These are phyloP conservation scores for Ashbya aceris DNA, from an alignment of 1,139 yeast species.

Conservation along the genomic window DNA sequence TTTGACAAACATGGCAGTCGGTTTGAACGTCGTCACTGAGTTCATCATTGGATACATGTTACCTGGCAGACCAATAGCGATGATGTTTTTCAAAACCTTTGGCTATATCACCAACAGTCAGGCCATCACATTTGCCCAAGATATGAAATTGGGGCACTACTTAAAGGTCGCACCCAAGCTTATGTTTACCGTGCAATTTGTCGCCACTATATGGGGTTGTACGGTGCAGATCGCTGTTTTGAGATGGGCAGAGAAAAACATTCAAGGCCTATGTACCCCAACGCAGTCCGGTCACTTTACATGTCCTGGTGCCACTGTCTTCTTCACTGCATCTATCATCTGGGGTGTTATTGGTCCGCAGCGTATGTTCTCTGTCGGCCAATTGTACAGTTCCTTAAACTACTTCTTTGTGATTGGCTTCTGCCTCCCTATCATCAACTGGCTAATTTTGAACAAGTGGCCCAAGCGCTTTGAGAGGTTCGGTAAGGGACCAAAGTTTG, in stretches of 20 bases:
- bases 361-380: constrained; percentile 35
- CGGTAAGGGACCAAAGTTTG: constrained; percentile 33
- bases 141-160: constrained; percentile 58
- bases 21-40: constrained; percentile 53
- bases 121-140: constrained; percentile 46
- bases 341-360: constrained; percentile 64
- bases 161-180: constrained; percentile 53
- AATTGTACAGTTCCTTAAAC: constrained; percentile 34
- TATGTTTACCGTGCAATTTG: constrained; percentile 46
- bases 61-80: constrained; percentile 55
- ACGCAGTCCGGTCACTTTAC: constrained; percentile 38
- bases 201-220: constrained; percentile 35
- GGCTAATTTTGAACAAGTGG: constrained; percentile 41
- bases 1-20: constrained; percentile 45
- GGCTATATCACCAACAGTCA: constrained; percentile 53
- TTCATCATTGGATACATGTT: constrained; percentile 53
- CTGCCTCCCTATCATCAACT: constrained; percentile 35
- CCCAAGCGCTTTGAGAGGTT: constrained; percentile 39
- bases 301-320: constrained; percentile 42
- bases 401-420: constrained; percentile 42
- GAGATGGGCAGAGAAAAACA: constrained; percentile 37
- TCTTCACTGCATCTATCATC: constrained; percentile 47
- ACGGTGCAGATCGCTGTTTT: constrained; percentile 38
- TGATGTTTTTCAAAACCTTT: constrained; percentile 51
- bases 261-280: constrained; percentile 41